These are phyloP conservation scores for Trichophyton simii DNA, from an alignment of 2,329 filamentous ascomycete genomes.

Conservation along the genomic window DNA sequence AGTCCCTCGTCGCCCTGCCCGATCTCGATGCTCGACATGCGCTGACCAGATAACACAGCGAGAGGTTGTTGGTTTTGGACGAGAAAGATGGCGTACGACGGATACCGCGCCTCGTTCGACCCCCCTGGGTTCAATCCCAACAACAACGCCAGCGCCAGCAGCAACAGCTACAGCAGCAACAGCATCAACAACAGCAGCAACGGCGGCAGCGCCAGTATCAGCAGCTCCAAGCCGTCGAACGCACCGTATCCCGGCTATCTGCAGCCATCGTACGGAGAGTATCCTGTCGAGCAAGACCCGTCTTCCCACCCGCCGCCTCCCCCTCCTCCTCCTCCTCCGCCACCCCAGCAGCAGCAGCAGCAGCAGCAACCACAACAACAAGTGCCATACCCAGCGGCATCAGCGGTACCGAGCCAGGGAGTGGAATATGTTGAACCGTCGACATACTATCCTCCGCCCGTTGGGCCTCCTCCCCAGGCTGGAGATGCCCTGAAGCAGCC, in stretches of 20 bases:
- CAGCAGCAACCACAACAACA: background rate
- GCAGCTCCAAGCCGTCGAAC: background rate
- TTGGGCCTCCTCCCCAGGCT: background rate
- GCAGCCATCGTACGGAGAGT: background rate
- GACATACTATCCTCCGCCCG: constrained; percentile 6
- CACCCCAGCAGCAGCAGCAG: constrained; percentile 1
- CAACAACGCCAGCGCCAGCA: background rate
- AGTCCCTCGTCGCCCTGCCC: background rate
- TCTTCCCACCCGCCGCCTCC: background rate
- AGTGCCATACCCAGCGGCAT: background rate
- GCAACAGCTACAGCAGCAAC: background rate
- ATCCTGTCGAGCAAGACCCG: background rate
- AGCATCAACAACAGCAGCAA: too few relatives aligned
- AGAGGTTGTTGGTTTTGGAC: background rate
- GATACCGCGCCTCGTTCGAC: constrained; percentile 25
- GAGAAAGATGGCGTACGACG: constrained; percentile 33
- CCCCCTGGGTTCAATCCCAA: constrained; percentile 15
- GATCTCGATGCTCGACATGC: background rate
- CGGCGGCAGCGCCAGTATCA: background rate
- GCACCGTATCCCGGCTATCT: background rate
- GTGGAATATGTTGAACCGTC: constrained; percentile 4
- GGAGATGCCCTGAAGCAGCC: background rate
- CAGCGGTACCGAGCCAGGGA: background rate
- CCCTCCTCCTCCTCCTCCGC: background rate
- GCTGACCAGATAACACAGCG: background rate